phyloP scores from a whole-genome alignment of 2,329 filamentous ascomycete species.

The Xylariaceae sp. region DNA sequence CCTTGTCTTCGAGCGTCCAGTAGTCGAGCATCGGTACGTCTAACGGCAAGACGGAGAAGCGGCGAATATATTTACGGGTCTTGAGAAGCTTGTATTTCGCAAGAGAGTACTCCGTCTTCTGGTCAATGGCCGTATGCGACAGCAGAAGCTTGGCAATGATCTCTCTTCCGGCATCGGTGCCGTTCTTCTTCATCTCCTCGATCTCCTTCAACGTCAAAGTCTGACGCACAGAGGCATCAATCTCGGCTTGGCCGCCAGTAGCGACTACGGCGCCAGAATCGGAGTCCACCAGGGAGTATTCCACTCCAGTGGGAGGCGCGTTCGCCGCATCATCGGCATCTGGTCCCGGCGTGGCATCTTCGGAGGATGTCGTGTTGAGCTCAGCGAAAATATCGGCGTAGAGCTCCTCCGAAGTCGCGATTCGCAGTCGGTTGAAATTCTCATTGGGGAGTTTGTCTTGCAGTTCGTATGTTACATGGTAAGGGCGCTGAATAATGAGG shows the following conservation, averaged over 20 bases:
- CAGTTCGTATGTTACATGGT: constrained; percentile 86
- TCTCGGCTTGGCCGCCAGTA: constrained; percentile 53
- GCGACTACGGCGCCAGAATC: constrained; percentile 46
- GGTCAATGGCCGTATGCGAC: constrained; percentile 81
- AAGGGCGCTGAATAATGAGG: constrained; percentile 83
- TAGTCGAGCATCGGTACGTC: constrained; percentile 71
- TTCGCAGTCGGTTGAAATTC: constrained; percentile 62
- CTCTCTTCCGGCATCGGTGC: constrained; percentile 74
- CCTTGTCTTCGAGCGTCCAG: constrained; percentile 74
- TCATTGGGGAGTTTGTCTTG: constrained; percentile 63
- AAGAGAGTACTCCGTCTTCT: constrained; percentile 90
- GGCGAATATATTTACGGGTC: constrained; percentile 83
- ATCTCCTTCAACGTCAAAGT: constrained; percentile 71
- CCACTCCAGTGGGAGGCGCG: constrained; percentile 40
- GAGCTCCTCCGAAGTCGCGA: constrained; percentile 75
- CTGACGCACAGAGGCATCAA: constrained; percentile 63
- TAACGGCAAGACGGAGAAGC: constrained; percentile 79
- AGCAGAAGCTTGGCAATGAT: constrained; percentile 89
- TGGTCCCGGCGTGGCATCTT: constrained; percentile 36
- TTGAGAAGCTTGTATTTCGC: constrained; percentile 96
- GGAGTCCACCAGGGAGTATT: constrained; percentile 43
- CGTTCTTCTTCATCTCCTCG: constrained; percentile 67
- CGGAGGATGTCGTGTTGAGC: constrained; percentile 29
- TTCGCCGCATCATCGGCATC: constrained; percentile 37
- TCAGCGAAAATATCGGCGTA: constrained; percentile 69